Evolutionary conservation across 257 asterid species (phyloP).

Genomic region (Craterostigma plantagineum): DNA sequence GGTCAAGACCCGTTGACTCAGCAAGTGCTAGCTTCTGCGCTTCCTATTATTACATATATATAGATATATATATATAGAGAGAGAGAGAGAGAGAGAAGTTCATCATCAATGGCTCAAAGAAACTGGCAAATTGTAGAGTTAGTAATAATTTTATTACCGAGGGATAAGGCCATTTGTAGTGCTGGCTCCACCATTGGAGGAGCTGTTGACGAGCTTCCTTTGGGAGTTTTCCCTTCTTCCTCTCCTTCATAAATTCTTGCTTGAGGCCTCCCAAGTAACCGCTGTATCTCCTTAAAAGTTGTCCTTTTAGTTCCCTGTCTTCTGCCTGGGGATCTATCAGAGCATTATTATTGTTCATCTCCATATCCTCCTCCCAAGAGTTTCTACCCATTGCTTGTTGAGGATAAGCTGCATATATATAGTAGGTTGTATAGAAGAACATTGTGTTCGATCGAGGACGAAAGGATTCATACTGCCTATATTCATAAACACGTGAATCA

Average conservation of each 20-base stretch:
- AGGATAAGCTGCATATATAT: conserved; percentile 20
- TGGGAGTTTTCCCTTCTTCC: conserved; percentile 99
- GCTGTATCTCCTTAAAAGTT: conserved; percentile 75
- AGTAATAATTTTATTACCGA: conserved; percentile 28
- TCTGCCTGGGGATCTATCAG: conserved; percentile 73
- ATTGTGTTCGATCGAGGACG: too few species aligned
- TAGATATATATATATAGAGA: too few species aligned
- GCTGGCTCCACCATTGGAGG: conserved; percentile 93
- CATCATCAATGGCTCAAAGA: too few species aligned
- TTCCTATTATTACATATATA: conserved; percentile 23
- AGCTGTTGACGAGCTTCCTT: conserved; percentile 85
- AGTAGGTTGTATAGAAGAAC: too few species aligned
- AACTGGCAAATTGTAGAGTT: too few species aligned
- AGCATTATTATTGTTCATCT: conserved; percentile 29
- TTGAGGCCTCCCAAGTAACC: conserved; percentile 89
- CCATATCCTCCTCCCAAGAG: conserved; percentile 51
- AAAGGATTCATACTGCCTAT: too few species aligned
- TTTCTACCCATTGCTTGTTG: conserved; percentile 54
- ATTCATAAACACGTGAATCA: too few species aligned
- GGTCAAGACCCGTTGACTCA: conserved; percentile 81
- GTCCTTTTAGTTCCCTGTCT: conserved; percentile 78
- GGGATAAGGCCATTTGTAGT: conserved; percentile 98
- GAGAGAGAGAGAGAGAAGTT: too few species aligned
- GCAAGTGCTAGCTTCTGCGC: conserved; percentile 89
- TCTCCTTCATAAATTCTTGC: conserved; percentile 96